Base-by-base conservation (phyloP, 139 green algal species). In the Chlamydomonas schloesseri region DNA sequence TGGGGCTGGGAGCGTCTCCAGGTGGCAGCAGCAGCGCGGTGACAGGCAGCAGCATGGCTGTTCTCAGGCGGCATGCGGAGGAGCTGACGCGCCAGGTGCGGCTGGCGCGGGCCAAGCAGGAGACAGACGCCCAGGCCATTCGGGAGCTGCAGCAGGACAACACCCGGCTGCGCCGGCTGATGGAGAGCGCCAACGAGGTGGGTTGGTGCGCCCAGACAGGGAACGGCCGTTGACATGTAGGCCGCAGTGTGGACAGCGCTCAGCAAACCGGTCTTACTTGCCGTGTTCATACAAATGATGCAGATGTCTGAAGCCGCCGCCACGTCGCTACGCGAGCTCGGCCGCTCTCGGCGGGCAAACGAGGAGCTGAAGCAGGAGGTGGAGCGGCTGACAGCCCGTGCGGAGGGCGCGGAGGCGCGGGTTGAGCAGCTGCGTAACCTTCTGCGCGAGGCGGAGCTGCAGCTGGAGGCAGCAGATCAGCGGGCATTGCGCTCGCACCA, bases 131-230 rank as follows among this genome's bases (percentile, higher is more conserved):
- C 0, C 31, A 46, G 23, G 14, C 33, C 13, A 57, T 86, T 13
- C 11, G 37, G 24, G 67, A 78, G n/a, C 67, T 86, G 68, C 37
- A 69, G 50, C 26, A 31, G 24, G 80, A 86, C 23, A 86, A 86
- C 37, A 21, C 50, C 3, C 37, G 68, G 4, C 68, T 86, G 5
- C 77, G 77, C 33, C 33, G 69, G 2, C 47, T 86, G 0, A 50
- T 77, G 31, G 80, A 86, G 18, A 78, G 67, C 50, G 80, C 80
- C 21, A 62, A 33, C 67, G 80, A 86, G 80, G 78, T 84, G 34
- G 1, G 78, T 46, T 28, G 33, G 36, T 2, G 31, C 70, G 34
- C 1, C 8, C 46, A 50, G 42, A 8, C 42, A n/a, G n/a, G n/a
- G n/a, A n/a, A n/a, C n/a, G n/a, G n/a, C n/a, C n/a, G n/a, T n/a